Base-by-base conservation (phyloP, 1,284 basidiomycete species). In the Tylopilus microsporus region DNA sequence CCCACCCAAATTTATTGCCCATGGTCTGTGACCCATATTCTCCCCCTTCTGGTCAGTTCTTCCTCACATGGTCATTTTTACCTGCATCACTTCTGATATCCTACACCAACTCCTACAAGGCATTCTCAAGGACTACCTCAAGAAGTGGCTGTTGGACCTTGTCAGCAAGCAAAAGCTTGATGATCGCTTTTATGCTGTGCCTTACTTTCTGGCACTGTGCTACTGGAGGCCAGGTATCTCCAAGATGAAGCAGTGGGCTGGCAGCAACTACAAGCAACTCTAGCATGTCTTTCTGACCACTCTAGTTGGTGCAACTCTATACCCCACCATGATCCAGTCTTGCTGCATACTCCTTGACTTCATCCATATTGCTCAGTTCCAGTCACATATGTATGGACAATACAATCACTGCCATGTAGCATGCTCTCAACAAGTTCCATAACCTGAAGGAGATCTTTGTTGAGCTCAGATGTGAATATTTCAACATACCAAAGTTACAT, bases 401-500 rank as follows among this genome's bases (percentile, higher is more conserved):
- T 0, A 55, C 34, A 0, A 19, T 58, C 0, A 1, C 0, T 0
- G 19, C 15, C 6, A 10, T 60, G 2, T 25, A 59, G 11, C 1
- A 25, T 11, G n/a, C 52, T 1, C 37, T 60, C 1, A n/a, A 50
- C 2, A 3, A 43, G 1, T 60, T 60, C 8, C 58, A 60, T 9
- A 5, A 13, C 0, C 2, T 10, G 7, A 60, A 60, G n/a, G 36
- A 53, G 0, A 9, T 60, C 2, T 60, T 60, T 11, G 13, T 60
- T 1, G 12, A 41, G 25, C 1, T 51, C 53, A 0, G 47, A 5
- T 9, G 18, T 9, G 6, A 39, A 0, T 48, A 60, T 7, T 60
- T 60, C 46, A 60, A 60, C 51, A 64, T 72, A 7, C 63, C 65
- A 1, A 72, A 53, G 19, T 19, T 72, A 4, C 66, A 71, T 49